phyloP scores from a whole-genome alignment of 2,329 filamentous ascomycete species.

The Magnaporthales sp. region DNA sequence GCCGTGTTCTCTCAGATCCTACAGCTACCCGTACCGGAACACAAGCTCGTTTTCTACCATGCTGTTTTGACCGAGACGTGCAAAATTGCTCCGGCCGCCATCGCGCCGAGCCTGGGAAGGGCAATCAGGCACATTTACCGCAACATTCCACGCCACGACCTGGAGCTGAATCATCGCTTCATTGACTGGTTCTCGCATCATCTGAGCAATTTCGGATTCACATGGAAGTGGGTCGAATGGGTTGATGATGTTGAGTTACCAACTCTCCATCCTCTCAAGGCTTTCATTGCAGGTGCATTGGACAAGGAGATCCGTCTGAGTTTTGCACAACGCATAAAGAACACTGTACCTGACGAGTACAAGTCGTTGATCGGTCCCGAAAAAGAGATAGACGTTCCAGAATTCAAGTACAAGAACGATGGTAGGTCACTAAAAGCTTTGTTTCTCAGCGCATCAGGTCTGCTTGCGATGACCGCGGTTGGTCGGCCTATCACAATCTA shows the following conservation, averaged over 20 bases:
- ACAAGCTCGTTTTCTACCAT: constrained; percentile 96
- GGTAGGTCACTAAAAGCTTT: constrained; percentile 39
- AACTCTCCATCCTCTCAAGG: constrained; percentile 76
- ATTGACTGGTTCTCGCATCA: constrained; percentile 98
- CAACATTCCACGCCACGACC: constrained; percentile 71
- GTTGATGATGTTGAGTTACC: constrained; percentile 73
- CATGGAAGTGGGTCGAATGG: constrained; percentile 99
- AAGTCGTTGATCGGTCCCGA: constrained; percentile 74
- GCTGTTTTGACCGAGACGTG: constrained; percentile 90
- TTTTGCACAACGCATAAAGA: constrained; percentile 92
- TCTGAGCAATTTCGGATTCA: constrained; percentile 97
- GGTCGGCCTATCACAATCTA: no score
- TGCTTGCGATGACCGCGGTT: neutral
- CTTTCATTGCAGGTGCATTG: constrained; percentile 81
- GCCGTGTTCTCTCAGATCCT: constrained; percentile 94
- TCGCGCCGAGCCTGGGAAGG: constrained; percentile 85
- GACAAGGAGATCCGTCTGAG: constrained; percentile 97
- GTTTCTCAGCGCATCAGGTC: neutral
- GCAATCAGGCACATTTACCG: constrained; percentile 89
- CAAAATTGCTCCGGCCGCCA: constrained; percentile 92
- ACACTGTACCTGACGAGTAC: constrained; percentile 80
- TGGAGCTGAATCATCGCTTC: constrained; percentile 81
- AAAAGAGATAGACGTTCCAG: constrained; percentile 91
- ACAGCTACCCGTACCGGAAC: constrained; percentile 76
- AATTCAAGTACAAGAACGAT: constrained; percentile 80